Evolutionary conservation across 2,329 filamentous ascomycete genomes (phyloP).

Genomic region (Cercospora sp.): DNA sequence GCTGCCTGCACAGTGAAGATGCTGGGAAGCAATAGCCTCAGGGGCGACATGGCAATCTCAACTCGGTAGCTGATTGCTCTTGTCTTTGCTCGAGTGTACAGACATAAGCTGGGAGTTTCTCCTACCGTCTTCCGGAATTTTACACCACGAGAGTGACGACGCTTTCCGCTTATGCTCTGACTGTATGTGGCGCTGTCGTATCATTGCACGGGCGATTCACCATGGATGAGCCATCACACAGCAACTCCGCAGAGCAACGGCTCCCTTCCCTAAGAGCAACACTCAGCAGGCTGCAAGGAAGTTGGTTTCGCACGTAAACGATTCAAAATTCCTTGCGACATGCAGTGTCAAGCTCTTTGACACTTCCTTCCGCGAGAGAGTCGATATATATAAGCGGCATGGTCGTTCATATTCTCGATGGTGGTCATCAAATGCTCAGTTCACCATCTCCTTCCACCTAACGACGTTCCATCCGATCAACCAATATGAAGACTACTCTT

Average conservation of each 20-base stretch:
- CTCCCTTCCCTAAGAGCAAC: not conserved
- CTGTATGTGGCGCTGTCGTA: not conserved
- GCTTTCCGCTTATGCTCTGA: not conserved
- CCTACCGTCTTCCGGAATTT: not conserved
- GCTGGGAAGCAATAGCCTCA: not conserved
- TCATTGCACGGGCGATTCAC: not conserved
- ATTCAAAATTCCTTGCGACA: not conserved
- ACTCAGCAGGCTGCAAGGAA: not conserved
- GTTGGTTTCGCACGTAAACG: not conserved
- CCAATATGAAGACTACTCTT: not conserved
- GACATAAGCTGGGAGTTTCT: not conserved
- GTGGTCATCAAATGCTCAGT: not conserved
- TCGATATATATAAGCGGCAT: not conserved
- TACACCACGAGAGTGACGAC: not conserved
- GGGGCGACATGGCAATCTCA: not conserved
- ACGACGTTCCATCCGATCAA: not conserved
- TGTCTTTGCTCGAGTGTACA: not conserved
- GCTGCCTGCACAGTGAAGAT: not conserved
- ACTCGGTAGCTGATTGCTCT: not conserved
- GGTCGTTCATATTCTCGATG: not conserved
- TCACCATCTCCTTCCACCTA: not conserved
- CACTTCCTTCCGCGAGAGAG: not conserved
- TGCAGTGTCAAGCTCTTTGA: not conserved
- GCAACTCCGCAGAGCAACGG: not conserved
- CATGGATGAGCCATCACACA: not conserved